A percentile compares a stretch with the other conserved stretches of the same genome.
phyloP scores from a whole-genome alignment of 495 filamentous ascomycete species.

The Durotheca rogersii region DNA sequence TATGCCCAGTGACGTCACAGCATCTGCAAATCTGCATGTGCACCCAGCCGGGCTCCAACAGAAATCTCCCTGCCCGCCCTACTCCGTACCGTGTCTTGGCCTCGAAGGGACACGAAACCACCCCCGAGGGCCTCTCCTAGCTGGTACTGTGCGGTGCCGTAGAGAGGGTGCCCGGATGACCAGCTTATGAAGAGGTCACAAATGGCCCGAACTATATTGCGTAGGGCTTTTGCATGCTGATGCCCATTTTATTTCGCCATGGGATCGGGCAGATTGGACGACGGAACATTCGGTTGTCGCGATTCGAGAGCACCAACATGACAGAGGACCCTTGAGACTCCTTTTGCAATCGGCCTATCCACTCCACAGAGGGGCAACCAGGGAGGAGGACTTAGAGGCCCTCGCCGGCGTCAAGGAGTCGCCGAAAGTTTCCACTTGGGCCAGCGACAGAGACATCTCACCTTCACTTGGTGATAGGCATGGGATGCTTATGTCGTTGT shows the following conservation, averaged over 20 bases:
- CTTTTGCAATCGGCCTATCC: slow-evolving; percentile 13
- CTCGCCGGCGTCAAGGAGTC: slow-evolving; percentile 23
- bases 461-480: slow-evolving; percentile 11
- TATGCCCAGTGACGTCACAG: slow-evolving; percentile 29
- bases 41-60: slow-evolving; percentile 26
- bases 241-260: background rate
- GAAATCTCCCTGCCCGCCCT: slow-evolving; percentile 15
- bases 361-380: slow-evolving; percentile 26
- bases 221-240: slow-evolving; percentile 19
- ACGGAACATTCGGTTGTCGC: slow-evolving; percentile 6
- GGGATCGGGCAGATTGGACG: background rate
- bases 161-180: slow-evolving; percentile 14
- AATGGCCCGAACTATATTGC: slow-evolving; percentile 15
- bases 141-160: background rate
- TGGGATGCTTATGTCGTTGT: no score
- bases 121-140: background rate
- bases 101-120: slow-evolving; percentile 13
- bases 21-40: slow-evolving; percentile 33
- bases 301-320: background rate
- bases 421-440: slow-evolving; percentile 26
- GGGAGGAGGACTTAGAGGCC: background rate
- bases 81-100: slow-evolving; percentile 15
- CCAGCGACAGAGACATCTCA: slow-evolving; percentile 9
- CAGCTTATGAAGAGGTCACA: slow-evolving; percentile 19
- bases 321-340: background rate